These are phyloP conservation scores for Lepidium aucheri DNA, from an alignment of 345 rosid genomes.

Conservation along the genomic window DNA sequence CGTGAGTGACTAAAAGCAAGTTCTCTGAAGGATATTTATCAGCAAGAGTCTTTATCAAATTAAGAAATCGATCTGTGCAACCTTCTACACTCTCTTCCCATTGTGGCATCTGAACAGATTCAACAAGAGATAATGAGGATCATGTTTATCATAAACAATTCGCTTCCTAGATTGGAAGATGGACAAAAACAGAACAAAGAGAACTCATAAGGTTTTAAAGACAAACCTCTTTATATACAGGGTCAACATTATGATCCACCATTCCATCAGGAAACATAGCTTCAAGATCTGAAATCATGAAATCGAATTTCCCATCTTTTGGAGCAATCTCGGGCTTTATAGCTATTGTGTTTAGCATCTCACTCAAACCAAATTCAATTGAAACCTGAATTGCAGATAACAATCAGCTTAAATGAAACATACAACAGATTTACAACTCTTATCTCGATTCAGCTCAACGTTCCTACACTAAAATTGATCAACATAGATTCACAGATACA, in stretches of 20 bases:
- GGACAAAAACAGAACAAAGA: background rate
- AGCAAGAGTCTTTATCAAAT: conserved; percentile 43
- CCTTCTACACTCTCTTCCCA: conserved; percentile 49
- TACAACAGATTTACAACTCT: background rate
- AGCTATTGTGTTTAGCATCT: conserved; percentile 51
- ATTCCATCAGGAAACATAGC: conserved; percentile 47
- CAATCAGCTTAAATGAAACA: background rate
- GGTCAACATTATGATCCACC: conserved; percentile 38
- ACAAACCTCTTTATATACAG: conserved; percentile 45
- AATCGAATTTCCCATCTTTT: conserved; percentile 44
- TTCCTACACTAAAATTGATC: background rate
- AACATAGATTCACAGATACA: background rate
- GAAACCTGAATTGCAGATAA: conserved; percentile 44
- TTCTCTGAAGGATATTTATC: conserved; percentile 52
- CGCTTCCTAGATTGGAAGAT: background rate
- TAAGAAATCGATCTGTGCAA: conserved; percentile 42
- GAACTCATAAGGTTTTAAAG: background rate
- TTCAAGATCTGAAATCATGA: conserved; percentile 46
- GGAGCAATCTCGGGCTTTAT: conserved; percentile 45
- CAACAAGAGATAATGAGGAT: background rate
- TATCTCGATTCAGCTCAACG: background rate
- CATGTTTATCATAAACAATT: background rate
- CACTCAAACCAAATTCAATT: conserved; percentile 68
- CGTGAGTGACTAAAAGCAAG: conserved; percentile 41
- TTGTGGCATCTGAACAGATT: conserved; percentile 41